A percentile compares a stretch with the other conserved stretches of the same genome.
phyloP scores from a whole-genome alignment of 2,329 filamentous ascomycete species.

The Aspergillus nomiae region DNA sequence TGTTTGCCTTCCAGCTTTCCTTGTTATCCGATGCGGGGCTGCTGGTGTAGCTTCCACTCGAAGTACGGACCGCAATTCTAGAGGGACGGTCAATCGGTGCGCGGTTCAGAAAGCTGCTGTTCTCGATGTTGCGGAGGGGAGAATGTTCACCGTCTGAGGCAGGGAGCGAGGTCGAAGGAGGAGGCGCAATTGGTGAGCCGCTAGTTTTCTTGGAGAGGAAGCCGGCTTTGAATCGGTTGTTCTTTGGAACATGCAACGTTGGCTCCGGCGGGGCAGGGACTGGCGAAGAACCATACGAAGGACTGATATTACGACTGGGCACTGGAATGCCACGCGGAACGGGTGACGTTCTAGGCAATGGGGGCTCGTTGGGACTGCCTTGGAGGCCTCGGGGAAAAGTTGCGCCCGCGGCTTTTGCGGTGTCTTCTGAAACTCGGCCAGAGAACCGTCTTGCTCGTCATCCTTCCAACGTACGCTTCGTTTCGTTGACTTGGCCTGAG shows the following conservation, averaged over 20 bases:
- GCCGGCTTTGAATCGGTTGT: slow-evolving; percentile 82
- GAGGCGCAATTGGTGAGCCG: slow-evolving; percentile 65
- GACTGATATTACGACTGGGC: slow-evolving; percentile 36
- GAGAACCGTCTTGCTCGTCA: slow-evolving; percentile 79
- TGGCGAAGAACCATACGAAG: slow-evolving; percentile 56
- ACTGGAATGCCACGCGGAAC: slow-evolving; percentile 46
- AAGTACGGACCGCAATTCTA: slow-evolving; percentile 42
- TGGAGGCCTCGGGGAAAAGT: slow-evolving; percentile 50
- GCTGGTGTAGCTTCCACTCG: slow-evolving; percentile 38
- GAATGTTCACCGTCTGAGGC: slow-evolving; percentile 62
- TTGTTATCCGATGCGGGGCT: slow-evolving; percentile 52
- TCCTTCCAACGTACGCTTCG: slow-evolving; percentile 89
- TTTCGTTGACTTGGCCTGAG: slow-evolving; percentile 63
- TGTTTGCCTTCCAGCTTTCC: slow-evolving; percentile 49
- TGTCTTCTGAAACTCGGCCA: slow-evolving; percentile 91
- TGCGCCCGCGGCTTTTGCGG: slow-evolving; percentile 69
- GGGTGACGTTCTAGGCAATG: slow-evolving; percentile 57
- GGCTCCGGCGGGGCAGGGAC: slow-evolving; percentile 59
- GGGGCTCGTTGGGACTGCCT: slow-evolving; percentile 54
- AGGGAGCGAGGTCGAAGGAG: slow-evolving; percentile 59
- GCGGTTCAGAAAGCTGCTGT: slow-evolving; percentile 52
- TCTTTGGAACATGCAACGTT: slow-evolving; percentile 63
- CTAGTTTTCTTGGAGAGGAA: slow-evolving; percentile 73
- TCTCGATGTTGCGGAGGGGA: slow-evolving; percentile 56
- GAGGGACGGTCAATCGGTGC: slow-evolving; percentile 44